Base-by-base conservation (phyloP, 768 basidiomycete genomes). In the Naganishia onofrii region DNA sequence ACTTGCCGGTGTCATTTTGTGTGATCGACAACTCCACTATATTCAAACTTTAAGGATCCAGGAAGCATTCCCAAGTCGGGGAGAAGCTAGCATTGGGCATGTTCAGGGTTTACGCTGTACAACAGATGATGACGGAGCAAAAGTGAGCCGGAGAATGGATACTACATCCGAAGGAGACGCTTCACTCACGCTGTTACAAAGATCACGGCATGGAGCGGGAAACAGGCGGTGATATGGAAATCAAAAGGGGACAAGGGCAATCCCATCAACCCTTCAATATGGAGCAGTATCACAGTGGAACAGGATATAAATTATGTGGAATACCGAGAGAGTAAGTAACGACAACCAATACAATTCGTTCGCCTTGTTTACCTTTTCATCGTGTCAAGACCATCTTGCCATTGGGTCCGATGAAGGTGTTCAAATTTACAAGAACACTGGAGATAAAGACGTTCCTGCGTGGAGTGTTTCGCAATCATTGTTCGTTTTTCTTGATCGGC, bases 21-120 rank as follows among this genome's bases (percentile, higher is more conserved):
- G 60, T 42, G 60, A 63, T 29, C 60, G 60, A 42, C 60, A 63
- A 29, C 60, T 63, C 15, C 60, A 63, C 23, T 63, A 63, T 63
- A 42, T 44, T 26, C 36, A 28, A 44, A 63, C 60, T 19, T 26
- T 63, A 6, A 26, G 42, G 42, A 63, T 63, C 23, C 60, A 63
- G 38, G 60, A 63, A 9, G 60, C 60, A 26, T 63, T 63, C 15
- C 60, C 60, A 12, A 63, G 38, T 29, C 38, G 60, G 23, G 42
- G 10, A 23, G 36, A 63, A 44, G 38, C 38, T 63, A 44, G 23
- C 5, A 36, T 23, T 29, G 36, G 60, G 60, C 38, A n/a, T 10
- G 38, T 63, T 28, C 38, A 63, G 36, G 60, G 60, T 26, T 13
- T 63, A 13, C 42, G 38, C 8, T 63, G 60, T 36, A 63, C 21